Evolutionary conservation across 2,329 filamentous ascomycete genomes (phyloP), one percentile per base, ranked within the genome.

Genomic region (Epichloe festucae): DNA sequence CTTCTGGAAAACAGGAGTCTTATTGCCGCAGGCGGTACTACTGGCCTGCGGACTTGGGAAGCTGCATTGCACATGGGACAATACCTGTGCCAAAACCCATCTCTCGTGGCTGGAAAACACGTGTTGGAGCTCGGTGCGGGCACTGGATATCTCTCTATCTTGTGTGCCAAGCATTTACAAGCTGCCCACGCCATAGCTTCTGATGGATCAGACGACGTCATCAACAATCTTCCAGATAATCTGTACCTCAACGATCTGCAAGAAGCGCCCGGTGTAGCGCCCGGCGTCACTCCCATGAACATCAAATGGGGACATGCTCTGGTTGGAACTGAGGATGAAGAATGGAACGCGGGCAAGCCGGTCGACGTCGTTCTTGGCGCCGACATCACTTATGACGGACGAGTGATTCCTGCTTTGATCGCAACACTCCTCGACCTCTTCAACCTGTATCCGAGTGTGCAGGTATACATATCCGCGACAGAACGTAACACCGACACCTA

Each of bases 31-130:
- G 75, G 75, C 0, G 85, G 85, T 1, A 89, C 85, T 1, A 91
- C 87, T 0, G 87, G 87, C 1, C 73, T 87, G 23, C 77, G 87
- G 36, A 91, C 87, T 0, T 93, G 87, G 87, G 87, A 91, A 64
- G 87, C 87, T 1, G 81, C 85, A 2, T 69, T 91, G 8, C 84
- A 89, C 58, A 72, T 91, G 0, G 84, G 84, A 1, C 76, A 82
- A 44, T 89, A 82, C 59, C 75, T 90, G 21, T 78, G 78, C 54
- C 54, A 61, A n/a, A 66, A 74, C 48, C 65, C 64, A 1, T 55
- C 58, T 2, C 56, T 76, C 19, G 69, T 87, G 31, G 59, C 60
- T 7, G 73, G 70, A 2, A 83, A 79, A 60, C 74, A 71, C 7
- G 67, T 90, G 1, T 70, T 91, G 2, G 87, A 91, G 62, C 73